Evolutionary conservation across 805 yeast species (phyloP), one percentile per base, ranked within the genome.

Genomic region (Zygotorulaspora sp.): DNA sequence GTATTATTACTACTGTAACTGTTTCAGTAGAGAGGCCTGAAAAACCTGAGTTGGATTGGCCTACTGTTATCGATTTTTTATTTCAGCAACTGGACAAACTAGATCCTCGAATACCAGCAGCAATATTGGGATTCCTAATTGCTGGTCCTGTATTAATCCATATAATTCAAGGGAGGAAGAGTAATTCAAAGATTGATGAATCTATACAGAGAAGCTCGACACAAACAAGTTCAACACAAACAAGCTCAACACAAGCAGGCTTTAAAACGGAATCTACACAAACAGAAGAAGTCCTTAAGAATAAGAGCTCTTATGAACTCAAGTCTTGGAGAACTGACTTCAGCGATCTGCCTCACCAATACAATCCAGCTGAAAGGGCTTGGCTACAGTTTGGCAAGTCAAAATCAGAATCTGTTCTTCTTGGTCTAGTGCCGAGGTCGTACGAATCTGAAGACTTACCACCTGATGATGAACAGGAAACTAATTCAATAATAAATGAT

Each of bases 301-400:
- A 39, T 13, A 14, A 27, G 8, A 19, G n/a, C 17, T 15, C 7
- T 11, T 5, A 30, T 6, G 17, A 5, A 30, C 14, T 15, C 6
- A 15, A 18, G 13, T 4, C n/a, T 3, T 3, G 14, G 15, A 14
- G 10, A 5, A 5, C 26, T 7, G 26, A 27, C 22, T 24, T 28
- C 2, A 9, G 34, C 7, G n/a, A 15, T 11, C 35, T 31, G 20
- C 16, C 22, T 23, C 26, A 33, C 16, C 48, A 46, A 20, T 36
- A 41, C 18, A 38, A 41, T 17, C 41, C 50, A 14, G 48, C 44
- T 17, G 50, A 52, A 39, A 44, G 54, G 22, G 56, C 56, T n/a
- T 31, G 49, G 10, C 28, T 52, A 16, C 56, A 52, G 30, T 52
- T 52, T 35, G 53, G 53, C 10, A 48, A 44, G 32, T 39, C 43